Evolutionary conservation across 148 eudicot species (phyloP).

Genomic region (Fagopyrum esculentum): DNA sequence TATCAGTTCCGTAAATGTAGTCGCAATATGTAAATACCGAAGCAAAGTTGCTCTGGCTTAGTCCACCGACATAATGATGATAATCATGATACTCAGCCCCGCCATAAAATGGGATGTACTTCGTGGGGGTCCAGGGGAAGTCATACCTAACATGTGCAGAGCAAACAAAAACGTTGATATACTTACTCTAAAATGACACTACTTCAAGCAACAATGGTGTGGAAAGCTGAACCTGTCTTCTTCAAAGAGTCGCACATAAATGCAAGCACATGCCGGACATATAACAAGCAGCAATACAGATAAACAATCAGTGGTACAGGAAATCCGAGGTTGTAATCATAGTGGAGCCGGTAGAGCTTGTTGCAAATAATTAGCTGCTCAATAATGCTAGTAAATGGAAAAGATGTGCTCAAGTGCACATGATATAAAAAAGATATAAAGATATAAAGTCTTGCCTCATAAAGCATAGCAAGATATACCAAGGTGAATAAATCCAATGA

Average conservation of each 20-base stretch:
- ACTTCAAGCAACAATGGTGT: neutral
- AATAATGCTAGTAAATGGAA: neutral
- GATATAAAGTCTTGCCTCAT: neutral
- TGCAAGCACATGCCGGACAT: neutral
- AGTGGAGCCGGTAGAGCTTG: neutral
- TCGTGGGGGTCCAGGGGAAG: slow-evolving; percentile 79
- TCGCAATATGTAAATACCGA: slow-evolving; percentile 97
- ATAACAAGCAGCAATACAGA: neutral
- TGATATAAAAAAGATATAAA: neutral
- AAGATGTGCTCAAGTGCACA: slow-evolving; percentile 13
- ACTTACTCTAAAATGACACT: neutral
- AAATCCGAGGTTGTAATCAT: neutral
- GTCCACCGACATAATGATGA: slow-evolving; percentile 96
- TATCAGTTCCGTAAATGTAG: slow-evolving; percentile 95
- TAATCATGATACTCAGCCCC: slow-evolving; percentile 97
- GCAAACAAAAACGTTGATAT: neutral
- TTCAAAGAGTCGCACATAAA: neutral
- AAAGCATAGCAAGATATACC: neutral
- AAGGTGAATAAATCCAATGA: slow-evolving; percentile 6
- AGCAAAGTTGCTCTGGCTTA: slow-evolving; percentile 96
- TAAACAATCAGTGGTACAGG: slow-evolving; percentile 1
- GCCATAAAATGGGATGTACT: slow-evolving; percentile 92
- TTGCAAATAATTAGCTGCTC: neutral
- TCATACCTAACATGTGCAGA: slow-evolving; percentile 49
- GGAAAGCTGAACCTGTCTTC: neutral